Evolutionary conservation across 768 basidiomycete species (phyloP), one percentile per base, ranked within the genome.

Genomic region (Podaxis mareebaensis): DNA sequence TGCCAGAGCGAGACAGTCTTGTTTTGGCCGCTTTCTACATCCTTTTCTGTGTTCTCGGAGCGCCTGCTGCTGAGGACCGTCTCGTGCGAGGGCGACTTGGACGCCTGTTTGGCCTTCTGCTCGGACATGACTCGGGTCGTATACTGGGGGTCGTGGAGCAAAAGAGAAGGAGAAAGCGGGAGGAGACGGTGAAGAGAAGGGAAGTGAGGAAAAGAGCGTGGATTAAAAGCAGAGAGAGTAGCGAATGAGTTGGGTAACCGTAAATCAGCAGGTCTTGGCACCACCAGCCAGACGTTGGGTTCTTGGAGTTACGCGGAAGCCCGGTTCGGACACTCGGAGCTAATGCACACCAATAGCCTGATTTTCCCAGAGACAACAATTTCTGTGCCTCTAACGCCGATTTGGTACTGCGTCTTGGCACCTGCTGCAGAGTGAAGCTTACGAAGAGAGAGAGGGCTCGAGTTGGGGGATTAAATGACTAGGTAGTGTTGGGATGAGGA

Each of bases 1-100:
- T 69, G 56, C 78, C 77, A 79, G 38, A 79, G 67, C 30, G 75
- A 78, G 10, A 61, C 26, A 15, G 46, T 15, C 33, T 42, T 26
- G 28, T 52, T 49, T n/a, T 59, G 56, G 13, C 63, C 54, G 11
- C 55, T 54, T 40, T 64, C 65, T 15, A 53, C 42, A 10, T 67
- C 63, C 12, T 13, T 22, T 4, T 44, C 58, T 20, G 15, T 33
- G 46, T 7, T 22, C 10, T 52, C 53, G 24, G 20, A 44, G 46
- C 2, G 7, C 7, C 17, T 24, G 20, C 54, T 53, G 2, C 28
- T 42, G 58, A 28, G 57, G 49, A 51, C 11, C 13, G n/a, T 39
- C 13, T 56, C 39, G 13, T 56, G 4, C n/a, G 54, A 40, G 4
- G 33, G 38, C 20, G 26, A 30, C 12, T 56, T 38, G 38, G 33